These are phyloP conservation scores for Citropsis articulata DNA, from an alignment of 345 rosid species.

Conservation along the genomic window DNA sequence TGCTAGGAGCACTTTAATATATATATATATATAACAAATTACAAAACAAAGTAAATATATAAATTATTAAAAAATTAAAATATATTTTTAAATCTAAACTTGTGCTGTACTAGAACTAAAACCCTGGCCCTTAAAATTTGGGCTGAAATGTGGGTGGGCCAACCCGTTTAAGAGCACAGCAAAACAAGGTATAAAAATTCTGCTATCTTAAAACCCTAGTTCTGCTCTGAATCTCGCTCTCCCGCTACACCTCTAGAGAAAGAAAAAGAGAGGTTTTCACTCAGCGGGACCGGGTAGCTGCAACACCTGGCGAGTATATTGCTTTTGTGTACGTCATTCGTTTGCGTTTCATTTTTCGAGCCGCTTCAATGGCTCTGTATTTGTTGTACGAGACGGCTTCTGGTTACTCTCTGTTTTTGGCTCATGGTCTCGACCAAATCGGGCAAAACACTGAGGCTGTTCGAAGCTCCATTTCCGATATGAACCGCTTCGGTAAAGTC, in stretches of 20 bases:
- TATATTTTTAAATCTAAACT: no score
- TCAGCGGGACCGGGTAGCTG: no score
- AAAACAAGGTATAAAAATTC: background rate
- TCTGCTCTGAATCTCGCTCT: background rate
- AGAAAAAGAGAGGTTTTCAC: background rate
- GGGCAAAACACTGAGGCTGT: constrained; percentile 86
- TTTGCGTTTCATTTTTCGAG: background rate
- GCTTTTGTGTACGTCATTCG: background rate
- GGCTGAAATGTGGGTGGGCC: background rate
- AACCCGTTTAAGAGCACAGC: background rate
- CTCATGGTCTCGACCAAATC: constrained; percentile 69
- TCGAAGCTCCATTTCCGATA: constrained; percentile 61
- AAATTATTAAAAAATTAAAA: background rate
- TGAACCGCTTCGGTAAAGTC: constrained; percentile 75
- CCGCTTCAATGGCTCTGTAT: constrained; percentile 50
- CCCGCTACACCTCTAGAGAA: background rate
- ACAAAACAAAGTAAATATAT: background rate
- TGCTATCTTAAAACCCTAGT: constrained; percentile 7
- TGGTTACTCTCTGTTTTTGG: constrained; percentile 55
- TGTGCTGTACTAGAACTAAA: background rate
- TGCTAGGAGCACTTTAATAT: no score
- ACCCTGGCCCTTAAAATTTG: background rate
- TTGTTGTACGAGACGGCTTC: constrained; percentile 70
- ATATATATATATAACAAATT: no score
- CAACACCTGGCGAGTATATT: background rate